Evolutionary conservation across 2,329 filamentous ascomycete genomes (phyloP).

Genomic region (Calycina herbarum): DNA sequence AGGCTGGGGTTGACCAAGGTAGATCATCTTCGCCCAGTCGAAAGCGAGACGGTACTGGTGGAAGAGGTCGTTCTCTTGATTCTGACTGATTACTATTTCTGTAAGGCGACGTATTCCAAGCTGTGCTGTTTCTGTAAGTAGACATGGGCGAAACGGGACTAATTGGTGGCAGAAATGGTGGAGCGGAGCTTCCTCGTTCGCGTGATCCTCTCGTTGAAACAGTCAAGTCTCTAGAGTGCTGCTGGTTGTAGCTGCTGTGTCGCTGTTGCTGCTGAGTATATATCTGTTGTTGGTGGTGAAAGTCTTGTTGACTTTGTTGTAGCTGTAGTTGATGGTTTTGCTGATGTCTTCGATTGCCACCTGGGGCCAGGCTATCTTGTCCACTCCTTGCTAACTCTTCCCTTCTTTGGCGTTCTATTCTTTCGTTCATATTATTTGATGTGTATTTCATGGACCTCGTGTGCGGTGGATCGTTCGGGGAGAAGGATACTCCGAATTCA

Average conservation of each 20-base stretch:
- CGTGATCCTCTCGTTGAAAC: constrained; percentile 10
- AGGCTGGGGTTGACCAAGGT: constrained; percentile 37
- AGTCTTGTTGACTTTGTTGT: constrained; percentile 6
- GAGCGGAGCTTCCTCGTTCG: constrained; percentile 33
- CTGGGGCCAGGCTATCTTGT: constrained; percentile 12
- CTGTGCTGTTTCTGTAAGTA: constrained; percentile 13
- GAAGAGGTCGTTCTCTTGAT: constrained; percentile 29
- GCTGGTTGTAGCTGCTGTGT: constrained; percentile 16
- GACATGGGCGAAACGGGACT: constrained; percentile 19
- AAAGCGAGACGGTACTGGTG: constrained; percentile 34
- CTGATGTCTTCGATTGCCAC: constrained; percentile 10
- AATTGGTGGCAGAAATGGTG: constrained; percentile 25
- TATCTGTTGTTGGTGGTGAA: constrained; percentile 7
- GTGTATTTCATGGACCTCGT: constrained; percentile 31
- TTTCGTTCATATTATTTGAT: constrained; percentile 32
- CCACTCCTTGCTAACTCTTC: constrained; percentile 16
- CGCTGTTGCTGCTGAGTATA: constrained; percentile 3
- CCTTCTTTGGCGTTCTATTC: constrained; percentile 24
- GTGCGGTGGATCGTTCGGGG: constrained; percentile 26
- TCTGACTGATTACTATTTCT: constrained; percentile 11
- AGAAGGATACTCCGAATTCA: constrained; percentile 34
- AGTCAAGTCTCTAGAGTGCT: background rate
- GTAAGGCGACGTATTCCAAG: constrained; percentile 17
- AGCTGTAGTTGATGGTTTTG: constrained; percentile 5
- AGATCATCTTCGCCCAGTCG: constrained; percentile 36